A percentile compares a stretch with the other conserved stretches of the same genome.
phyloP scores from a whole-genome alignment of 768 basidiomycete species.

The Infundibulicybe gibba region DNA sequence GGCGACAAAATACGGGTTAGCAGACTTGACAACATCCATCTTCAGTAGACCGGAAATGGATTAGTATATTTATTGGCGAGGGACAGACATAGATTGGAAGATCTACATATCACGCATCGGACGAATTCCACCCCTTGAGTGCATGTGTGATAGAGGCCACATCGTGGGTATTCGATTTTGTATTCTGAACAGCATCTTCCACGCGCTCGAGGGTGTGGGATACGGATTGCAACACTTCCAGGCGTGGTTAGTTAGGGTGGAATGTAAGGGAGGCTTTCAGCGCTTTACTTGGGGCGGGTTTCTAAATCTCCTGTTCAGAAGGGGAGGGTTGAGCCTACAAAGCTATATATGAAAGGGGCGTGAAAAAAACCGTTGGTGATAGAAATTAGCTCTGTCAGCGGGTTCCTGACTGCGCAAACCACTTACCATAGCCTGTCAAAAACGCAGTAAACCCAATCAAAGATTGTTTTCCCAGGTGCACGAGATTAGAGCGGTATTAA shows the following conservation, averaged over 20 bases:
- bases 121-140: constrained; percentile 39
- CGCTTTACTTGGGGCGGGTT: too few species aligned
- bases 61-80: constrained; percentile 20
- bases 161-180: constrained; percentile 27
- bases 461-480: neutral
- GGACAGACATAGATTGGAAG: neutral
- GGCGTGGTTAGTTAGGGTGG: constrained; percentile 12
- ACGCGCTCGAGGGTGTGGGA: constrained; percentile 26
- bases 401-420: neutral
- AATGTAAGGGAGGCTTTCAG: neutral
- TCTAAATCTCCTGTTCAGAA: too few species aligned
- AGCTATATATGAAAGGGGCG: neutral
- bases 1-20: constrained; percentile 74
- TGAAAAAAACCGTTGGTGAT: neutral
- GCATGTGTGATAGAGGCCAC: constrained; percentile 25
- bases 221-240: constrained; percentile 26
- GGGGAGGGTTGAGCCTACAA: too few species aligned
- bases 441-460: neutral
- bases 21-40: constrained; percentile 61
- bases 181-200: constrained; percentile 19
- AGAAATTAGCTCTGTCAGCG: neutral
- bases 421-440: neutral
- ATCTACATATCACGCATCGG: neutral
- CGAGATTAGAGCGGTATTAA: neutral
- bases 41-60: constrained; percentile 69